Evolutionary conservation across 345 rosid species (phyloP), one percentile per base, ranked within the genome.

Genomic region (Ceriops tagal): DNA sequence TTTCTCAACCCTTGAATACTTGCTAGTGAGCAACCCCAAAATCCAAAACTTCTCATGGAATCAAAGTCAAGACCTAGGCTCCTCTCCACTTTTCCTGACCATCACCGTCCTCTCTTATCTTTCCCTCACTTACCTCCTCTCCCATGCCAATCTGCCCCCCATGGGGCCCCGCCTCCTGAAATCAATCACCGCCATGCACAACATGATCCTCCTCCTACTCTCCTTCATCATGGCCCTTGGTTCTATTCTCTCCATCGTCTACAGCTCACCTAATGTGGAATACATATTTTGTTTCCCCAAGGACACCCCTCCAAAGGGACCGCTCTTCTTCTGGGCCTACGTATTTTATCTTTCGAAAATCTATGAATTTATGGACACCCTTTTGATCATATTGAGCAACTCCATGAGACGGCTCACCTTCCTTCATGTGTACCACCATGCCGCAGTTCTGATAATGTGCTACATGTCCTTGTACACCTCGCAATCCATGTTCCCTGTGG

Each of bases 141-240:
- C 76, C 65, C 76, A 34, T 71, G 7, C 64, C 62, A 47, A 76
- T 39, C 69, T 57, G 67, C 81, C 81, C 20, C 57, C 67, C 11
- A 68, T 76, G 16, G 58, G 58, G 19, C 71, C 88, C 19, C 71
- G 34, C 19, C 7, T 84, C 74, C 85, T 88, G 75, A 87, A 76
- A 79, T 85, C 83, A 24, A 78, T 89, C 80, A 80, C 91, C 0
- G 88, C 87, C 74, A 1, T 87, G 64, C 98, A 93, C 68, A 85
- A 81, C 82, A 62, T 93, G 59, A 32, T 73, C 77, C 95, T 91
- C 69, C 67, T 78, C 61, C 67, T 83, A 32, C 77, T 91, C 47
- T 93, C 97, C 49, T 66, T 88, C 62, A 16, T 68, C 80, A 89
- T 91, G 93, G 90, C 96, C 70, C 3, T 77, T 13, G 96, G 98